Base-by-base conservation (phyloP, 495 filamentous ascomycete species). In the Penicillium canescens region DNA sequence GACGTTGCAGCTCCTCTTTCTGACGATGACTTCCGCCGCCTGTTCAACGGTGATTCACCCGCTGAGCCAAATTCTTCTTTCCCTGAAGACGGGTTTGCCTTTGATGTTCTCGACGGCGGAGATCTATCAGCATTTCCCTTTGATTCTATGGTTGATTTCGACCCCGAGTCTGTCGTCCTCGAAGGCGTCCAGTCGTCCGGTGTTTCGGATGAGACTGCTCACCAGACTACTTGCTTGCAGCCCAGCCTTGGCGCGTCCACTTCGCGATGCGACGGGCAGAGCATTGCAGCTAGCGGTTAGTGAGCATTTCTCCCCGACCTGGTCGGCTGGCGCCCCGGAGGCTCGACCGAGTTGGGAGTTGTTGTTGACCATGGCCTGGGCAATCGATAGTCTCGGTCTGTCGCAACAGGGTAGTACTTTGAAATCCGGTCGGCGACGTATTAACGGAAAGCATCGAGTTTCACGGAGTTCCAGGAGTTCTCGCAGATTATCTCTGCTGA, bases 161-260 rank as follows among this genome's bases (percentile, higher is more conserved):
- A 89, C 81, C 70, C 82, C 84, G 81, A 75, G 65, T 69, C 71
- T 70, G 70, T 78, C 70, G 55, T 59, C 65, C 63, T 78, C 68
- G 70, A 74, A 62, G 75, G 69, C 57, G 67, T 71, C 73, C 68
- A 78, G 74, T 56, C 69, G 70, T 53, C 75, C 79, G 56, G 75
- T 71, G 70, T 77, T 83, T 61, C 79, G 81, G 72, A 82, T 73
- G 76, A 79, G 61, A 68, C 73, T 80, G 61, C 76, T 81, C 70
- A 72, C 70, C 63, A 71, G 76, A 72, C 77, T 82, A 65, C 75
- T 82, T 72, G 87, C 87, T 80, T 87, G 90, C 90, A 92, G 87
- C 88, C 88, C 87, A 82, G 83, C 82, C 74, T 82, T 89, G 88
- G 90, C 90, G 90, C 90, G 88, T 88, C 89, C 87, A 71, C 82